Percentiles rank a stretch among this genome's conserved stretches.
Conservation (phyloP, 352 stramenopile species). For the Pythium aquatile region DNA sequence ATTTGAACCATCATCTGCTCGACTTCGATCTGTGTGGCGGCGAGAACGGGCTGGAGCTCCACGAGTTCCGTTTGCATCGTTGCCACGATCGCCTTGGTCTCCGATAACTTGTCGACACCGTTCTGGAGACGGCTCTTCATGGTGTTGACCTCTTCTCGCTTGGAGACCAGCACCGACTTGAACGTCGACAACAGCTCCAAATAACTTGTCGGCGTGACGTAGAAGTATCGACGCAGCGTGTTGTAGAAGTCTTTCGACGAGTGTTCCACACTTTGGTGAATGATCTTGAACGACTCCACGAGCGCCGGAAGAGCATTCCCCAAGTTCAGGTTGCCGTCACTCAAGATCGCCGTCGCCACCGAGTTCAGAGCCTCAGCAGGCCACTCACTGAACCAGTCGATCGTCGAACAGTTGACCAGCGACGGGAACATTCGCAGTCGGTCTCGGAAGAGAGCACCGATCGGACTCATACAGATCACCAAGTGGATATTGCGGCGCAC, state of each 20-base stretch:
- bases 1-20: slow-evolving; percentile 92
- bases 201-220: slow-evolving; percentile 93
- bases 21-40: slow-evolving; percentile 75
- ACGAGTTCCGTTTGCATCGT: slow-evolving; percentile 86
- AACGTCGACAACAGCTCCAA: slow-evolving; percentile 92
- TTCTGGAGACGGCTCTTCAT: slow-evolving; percentile 85
- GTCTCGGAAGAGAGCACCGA: slow-evolving; percentile 78
- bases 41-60: slow-evolving; percentile 78
- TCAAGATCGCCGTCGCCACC: slow-evolving; percentile 84
- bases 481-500: slow-evolving; percentile 92
- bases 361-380: slow-evolving; percentile 82
- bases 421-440: slow-evolving; percentile 87
- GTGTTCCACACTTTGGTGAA: slow-evolving; percentile 90
- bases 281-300: slow-evolving; percentile 84
- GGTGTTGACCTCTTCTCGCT: slow-evolving; percentile 89
- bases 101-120: slow-evolving; percentile 83
- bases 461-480: slow-evolving; percentile 87
- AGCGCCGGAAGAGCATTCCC: slow-evolving; percentile 48
- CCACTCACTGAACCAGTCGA: slow-evolving; percentile 90
- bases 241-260: slow-evolving; percentile 87
- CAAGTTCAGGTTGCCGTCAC: slow-evolving; percentile 68
- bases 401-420: slow-evolving; percentile 85
- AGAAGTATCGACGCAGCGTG: slow-evolving; percentile 85
- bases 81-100: slow-evolving; percentile 77
- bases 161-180: slow-evolving; percentile 83